Evolutionary conservation across 108 stramenopile genomes (phyloP), one percentile per base, ranked within the genome.

Genomic region (Pseudonitzschia delicatissima): DNA sequence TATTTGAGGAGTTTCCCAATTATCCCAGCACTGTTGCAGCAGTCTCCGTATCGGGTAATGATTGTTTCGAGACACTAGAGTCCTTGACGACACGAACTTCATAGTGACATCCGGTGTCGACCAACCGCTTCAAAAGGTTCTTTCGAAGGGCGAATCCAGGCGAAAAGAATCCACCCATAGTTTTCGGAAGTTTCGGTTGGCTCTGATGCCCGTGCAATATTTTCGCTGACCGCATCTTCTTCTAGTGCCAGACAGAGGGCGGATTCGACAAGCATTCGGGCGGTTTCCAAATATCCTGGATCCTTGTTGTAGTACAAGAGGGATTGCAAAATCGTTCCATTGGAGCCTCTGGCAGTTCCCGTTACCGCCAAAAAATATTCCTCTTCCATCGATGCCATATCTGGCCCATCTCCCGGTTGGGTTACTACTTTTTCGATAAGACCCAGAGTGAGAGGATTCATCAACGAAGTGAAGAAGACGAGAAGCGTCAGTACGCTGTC

Each of bases 361-460:
- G 58, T 60, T 2, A 87, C 58, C 48, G 67, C 65, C 18, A 85
- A 59, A 65, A 72, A 90, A 27, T 63, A 74, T n/a, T 83, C 86
- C 13, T 77, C 59, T 32, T 72, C 66, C 90, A 92, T 87, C 17
- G 57, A 36, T 65, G 87, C 66, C 58, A 76, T 60, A 25, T 69
- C 64, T n/a, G 95, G 95, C 9, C 95, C 95, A 70, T 90, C 65
- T 23, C 95, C 95, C 6, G 90, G 88, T 57, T 77, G 66, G 3
- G 90, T 86, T 11, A 95, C 49, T 6, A 86, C 57, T 34, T 71
- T 74, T 44, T 77, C 64, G 39, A 89, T 20, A 0, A 92, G 63
- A 31, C 51, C 59, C 0, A 73, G 45, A 8, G 84, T 87, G 36
- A 86, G 33, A 8, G 86, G 90, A 73, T 91, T 91, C 27, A 78